A percentile compares a stretch with the other conserved stretches of the same genome.
Evolutionary conservation across 2,329 filamentous ascomycete species (phyloP).

Genomic region (Epichloe gansuensis): DNA sequence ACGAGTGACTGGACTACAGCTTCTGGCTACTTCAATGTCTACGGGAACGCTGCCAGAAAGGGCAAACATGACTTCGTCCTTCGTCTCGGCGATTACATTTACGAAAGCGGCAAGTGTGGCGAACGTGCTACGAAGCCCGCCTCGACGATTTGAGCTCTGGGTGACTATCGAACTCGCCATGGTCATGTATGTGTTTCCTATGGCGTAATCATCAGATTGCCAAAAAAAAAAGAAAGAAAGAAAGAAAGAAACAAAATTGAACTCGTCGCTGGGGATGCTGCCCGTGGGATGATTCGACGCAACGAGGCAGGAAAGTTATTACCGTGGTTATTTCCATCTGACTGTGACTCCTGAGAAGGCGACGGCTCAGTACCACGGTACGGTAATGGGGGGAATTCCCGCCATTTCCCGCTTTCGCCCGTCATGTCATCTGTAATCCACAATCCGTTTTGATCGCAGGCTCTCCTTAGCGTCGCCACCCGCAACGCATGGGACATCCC

Average conservation of each 20-base stretch:
- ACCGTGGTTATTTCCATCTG: conserved; percentile 60
- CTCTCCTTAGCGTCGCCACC: conserved; percentile 39
- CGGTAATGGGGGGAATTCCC: conserved; percentile 10
- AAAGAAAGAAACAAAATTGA: no score
- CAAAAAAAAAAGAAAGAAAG: conserved; percentile 14
- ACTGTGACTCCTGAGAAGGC: conserved; percentile 43
- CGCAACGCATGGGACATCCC: conserved; percentile 52
- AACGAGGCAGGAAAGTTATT: conserved; percentile 62
- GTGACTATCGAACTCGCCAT: conserved; percentile 31
- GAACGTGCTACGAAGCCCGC: conserved; percentile 19
- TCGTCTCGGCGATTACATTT: conserved; percentile 50
- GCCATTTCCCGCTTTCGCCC: background rate
- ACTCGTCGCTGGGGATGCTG: conserved; percentile 35
- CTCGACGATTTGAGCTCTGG: conserved; percentile 20
- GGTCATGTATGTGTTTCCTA: conserved; percentile 16
- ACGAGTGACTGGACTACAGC: conserved; percentile 2
- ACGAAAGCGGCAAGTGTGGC: conserved; percentile 34
- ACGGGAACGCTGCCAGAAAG: conserved; percentile 45
- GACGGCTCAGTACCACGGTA: conserved; percentile 51
- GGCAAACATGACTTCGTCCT: conserved; percentile 47
- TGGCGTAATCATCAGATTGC: no score
- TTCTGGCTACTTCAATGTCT: conserved; percentile 45
- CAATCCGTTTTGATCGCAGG: conserved; percentile 8
- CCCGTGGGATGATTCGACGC: conserved; percentile 27
- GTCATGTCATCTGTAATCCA: background rate